Conservation (phyloP, 805 yeast species). For the Torulaspora maleeae region DNA sequence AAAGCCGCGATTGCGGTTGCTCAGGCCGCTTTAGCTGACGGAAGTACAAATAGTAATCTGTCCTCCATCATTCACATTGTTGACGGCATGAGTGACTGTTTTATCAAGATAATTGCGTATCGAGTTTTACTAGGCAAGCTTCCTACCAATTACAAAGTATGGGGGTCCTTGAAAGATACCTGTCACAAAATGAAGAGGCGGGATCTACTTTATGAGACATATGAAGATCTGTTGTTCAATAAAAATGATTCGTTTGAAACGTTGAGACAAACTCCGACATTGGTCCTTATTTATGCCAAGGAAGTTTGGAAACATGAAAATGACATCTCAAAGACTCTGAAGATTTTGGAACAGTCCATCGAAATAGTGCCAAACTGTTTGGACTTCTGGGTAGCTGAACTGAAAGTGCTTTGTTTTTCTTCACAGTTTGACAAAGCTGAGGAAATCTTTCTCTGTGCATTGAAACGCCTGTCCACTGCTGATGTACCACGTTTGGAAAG, state of each 20-base stretch:
- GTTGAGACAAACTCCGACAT: constrained; percentile 46
- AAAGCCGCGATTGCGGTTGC: constrained; percentile 54
- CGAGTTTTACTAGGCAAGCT: constrained; percentile 38
- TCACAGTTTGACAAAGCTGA: constrained; percentile 37
- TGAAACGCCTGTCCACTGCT: constrained; percentile 30
- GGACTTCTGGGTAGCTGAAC: constrained; percentile 66
- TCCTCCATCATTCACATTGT: constrained; percentile 22
- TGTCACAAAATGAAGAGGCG: constrained; percentile 32
- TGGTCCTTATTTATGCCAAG: constrained; percentile 68
- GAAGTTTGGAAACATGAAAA: constrained; percentile 52
- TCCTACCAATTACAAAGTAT: constrained; percentile 45
- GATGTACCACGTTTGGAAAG: constrained; percentile 33
- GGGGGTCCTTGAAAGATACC: constrained; percentile 45
- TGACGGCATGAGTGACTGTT: constrained; percentile 15
- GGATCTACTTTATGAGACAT: constrained; percentile 40
- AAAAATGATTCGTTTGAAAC: constrained; percentile 15
- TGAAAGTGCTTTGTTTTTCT: constrained; percentile 53
- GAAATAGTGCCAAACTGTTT: constrained; percentile 43
- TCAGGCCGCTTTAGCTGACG: constrained; percentile 37
- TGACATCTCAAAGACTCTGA: constrained; percentile 49
- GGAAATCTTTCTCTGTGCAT: constrained; percentile 38
- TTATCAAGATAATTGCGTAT: constrained; percentile 42
- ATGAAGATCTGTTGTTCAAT: constrained; percentile 48
- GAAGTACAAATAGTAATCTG: constrained; percentile 24
- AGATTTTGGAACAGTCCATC: constrained; percentile 48